Evolutionary conservation across 148 eudicot genomes (phyloP).

Genomic region (Nepenthes mirabilis): DNA sequence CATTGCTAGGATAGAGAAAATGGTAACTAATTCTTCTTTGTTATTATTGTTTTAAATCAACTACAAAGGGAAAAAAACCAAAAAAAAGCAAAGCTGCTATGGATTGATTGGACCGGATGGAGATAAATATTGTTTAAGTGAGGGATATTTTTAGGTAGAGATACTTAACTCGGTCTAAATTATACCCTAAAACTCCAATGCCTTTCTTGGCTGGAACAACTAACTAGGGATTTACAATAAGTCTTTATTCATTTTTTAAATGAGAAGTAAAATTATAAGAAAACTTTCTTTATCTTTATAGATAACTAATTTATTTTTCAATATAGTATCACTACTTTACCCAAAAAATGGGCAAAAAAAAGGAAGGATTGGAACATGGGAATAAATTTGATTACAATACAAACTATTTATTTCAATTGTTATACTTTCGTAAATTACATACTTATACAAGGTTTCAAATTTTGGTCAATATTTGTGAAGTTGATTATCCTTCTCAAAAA

Average conservation of each 20-base stretch:
- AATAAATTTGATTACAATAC: constrained; percentile 4
- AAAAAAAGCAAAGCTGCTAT: too few species aligned
- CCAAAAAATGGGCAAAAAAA: not conserved
- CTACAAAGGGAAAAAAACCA: too few species aligned
- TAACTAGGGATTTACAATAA: not conserved
- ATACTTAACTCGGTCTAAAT: too few species aligned
- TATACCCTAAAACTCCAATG: not conserved
- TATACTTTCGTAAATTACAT: constrained; percentile 6
- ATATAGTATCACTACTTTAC: too few species aligned
- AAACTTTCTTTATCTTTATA: not conserved
- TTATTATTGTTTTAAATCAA: too few species aligned
- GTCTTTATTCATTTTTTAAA: not conserved
- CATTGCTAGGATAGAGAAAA: too few species aligned
- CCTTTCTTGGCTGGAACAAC: not conserved
- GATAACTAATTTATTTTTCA: too few species aligned
- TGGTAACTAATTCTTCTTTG: too few species aligned
- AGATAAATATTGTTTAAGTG: too few species aligned
- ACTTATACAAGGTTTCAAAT: constrained; percentile 11
- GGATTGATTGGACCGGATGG: too few species aligned
- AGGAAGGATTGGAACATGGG: not conserved
- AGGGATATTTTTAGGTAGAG: too few species aligned
- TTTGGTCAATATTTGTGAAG: constrained; percentile 8
- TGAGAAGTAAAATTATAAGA: not conserved
- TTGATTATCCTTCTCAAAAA: constrained; percentile 12
- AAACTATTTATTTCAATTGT: constrained; percentile 5